Conservation (phyloP, 441 rosid species). For the Mallotus japonicus region DNA sequence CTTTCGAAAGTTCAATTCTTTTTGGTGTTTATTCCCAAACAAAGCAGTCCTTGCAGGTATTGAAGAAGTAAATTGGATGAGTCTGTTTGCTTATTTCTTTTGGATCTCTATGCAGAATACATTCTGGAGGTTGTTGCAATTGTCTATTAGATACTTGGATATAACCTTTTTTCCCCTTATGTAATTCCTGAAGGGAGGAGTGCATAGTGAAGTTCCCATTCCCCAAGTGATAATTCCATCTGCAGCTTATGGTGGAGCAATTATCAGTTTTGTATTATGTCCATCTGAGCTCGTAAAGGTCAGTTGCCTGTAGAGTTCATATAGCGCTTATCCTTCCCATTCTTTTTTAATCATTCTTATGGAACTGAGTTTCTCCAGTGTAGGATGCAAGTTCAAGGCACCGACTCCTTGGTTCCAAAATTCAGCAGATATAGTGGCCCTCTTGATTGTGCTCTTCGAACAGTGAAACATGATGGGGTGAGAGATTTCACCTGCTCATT, state of each 20-base stretch:
- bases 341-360: constrained; percentile 19
- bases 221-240: constrained; percentile 78
- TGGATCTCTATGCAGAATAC: constrained; percentile 2
- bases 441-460: constrained; percentile 76
- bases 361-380: constrained; percentile 63
- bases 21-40: constrained; percentile 89
- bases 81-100: constrained; percentile 10
- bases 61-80: constrained; percentile 12
- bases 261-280: constrained; percentile 79
- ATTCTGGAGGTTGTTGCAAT: constrained; percentile 9
- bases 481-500: constrained; percentile 34
- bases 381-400: constrained; percentile 97
- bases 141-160: neutral
- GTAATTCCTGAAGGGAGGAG: constrained; percentile 47
- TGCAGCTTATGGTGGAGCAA: constrained; percentile 82
- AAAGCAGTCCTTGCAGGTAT: constrained; percentile 73
- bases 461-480: constrained; percentile 79
- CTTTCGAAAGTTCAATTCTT: constrained; percentile 83
- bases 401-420: constrained; percentile 64
- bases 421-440: constrained; percentile 61
- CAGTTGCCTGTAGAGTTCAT: constrained; percentile 20
- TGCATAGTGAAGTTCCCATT: constrained; percentile 47
- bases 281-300: constrained; percentile 91
- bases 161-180: constrained; percentile 11
- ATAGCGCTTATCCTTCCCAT: neutral